These are phyloP conservation scores for Metschnikowia gelsemii DNA, from an alignment of 805 yeast species.

Conservation along the genomic window DNA sequence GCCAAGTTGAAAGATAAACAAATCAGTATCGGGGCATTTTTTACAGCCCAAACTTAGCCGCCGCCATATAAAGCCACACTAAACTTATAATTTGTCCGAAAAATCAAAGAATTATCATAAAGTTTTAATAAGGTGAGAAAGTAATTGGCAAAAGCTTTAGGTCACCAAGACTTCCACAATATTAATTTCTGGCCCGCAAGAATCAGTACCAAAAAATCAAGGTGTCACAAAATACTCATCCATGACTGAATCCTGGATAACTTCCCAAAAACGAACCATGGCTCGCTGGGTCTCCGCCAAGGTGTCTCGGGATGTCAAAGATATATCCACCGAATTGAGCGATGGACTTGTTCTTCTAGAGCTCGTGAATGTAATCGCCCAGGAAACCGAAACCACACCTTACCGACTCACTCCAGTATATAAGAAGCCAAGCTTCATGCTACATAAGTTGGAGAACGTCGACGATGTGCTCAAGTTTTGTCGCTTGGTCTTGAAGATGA, in stretches of 20 bases:
- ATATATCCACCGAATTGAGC: slow-evolving; percentile 34
- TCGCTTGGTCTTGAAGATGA: slow-evolving; percentile 39
- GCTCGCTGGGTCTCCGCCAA: slow-evolving; percentile 49
- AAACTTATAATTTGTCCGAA: no score
- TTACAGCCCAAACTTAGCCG: no score
- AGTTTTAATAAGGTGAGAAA: no score
- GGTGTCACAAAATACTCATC: not conserved
- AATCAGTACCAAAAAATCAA: not conserved
- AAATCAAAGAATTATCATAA: no score
- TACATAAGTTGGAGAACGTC: slow-evolving; percentile 50
- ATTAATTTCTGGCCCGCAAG: no score
- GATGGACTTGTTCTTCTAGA: slow-evolving; percentile 42
- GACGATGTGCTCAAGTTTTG: slow-evolving; percentile 43
- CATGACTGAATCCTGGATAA: slow-evolving; percentile 36
- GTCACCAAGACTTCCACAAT: no score
- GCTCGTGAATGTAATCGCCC: slow-evolving; percentile 33
- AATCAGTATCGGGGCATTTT: no score
- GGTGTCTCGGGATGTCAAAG: slow-evolving; percentile 24
- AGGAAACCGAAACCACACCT: slow-evolving; percentile 19
- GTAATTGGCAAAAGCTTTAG: no score
- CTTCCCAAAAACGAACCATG: slow-evolving; percentile 48
- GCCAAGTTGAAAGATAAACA: no score
- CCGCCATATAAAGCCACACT: no score
- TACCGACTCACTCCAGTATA: slow-evolving; percentile 34
- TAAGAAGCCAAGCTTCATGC: slow-evolving; percentile 37